Base-by-base conservation (phyloP, 352 stramenopile genomes). In the Elongisporangium prolatum region DNA sequence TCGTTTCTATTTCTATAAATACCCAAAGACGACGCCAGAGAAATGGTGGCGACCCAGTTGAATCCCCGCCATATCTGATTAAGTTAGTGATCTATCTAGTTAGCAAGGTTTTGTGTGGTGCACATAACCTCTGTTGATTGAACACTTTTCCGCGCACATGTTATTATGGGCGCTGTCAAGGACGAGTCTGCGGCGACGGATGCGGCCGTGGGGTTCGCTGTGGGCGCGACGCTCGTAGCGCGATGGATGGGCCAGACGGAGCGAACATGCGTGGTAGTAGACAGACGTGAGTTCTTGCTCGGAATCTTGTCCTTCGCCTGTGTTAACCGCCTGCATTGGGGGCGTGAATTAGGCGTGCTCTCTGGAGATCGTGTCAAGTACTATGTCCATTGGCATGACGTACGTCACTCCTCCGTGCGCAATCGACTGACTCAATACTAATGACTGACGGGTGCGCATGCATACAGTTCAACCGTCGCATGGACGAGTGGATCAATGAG, bases 401-500 rank as follows among this genome's bases (percentile, higher is more conserved):
- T 92, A 57, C 21, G 72, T 50, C 10, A 16, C n/a, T 25, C 9
- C 4, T 14, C 17, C 8, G 9, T 54, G 17, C 17, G 11, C 57
- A 7, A 10, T 59, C 47, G 22, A 37, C 18, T 49, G 22, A 48
- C 28, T 57, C 25, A 21, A 14, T 50, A 52, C 22, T 53, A 9
- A 16, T 34, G 28, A 18, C 34, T 50, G 14, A 6, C 20, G 48
- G 7, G 14, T 14, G 13, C 48, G 16, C 20, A 3, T 49, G 7
- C 13, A 61, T 22, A 16, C 25, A 93, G 85, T 91, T 91, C 57
- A 95, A 95, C 60, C 84, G 86, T 38, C 82, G 86, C 48, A 95
- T 95, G 86, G 86, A 95, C 69, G 81, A 91, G 54, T 95, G 86
- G 86, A 92, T 95, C 67, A 84, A 88, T 56, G 80, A 86, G 56